A percentile compares a stretch with the other conserved stretches of the same genome.
Conservation (phyloP, 2,329 filamentous ascomycete genomes). For the Erysiphe neolycopersici region DNA sequence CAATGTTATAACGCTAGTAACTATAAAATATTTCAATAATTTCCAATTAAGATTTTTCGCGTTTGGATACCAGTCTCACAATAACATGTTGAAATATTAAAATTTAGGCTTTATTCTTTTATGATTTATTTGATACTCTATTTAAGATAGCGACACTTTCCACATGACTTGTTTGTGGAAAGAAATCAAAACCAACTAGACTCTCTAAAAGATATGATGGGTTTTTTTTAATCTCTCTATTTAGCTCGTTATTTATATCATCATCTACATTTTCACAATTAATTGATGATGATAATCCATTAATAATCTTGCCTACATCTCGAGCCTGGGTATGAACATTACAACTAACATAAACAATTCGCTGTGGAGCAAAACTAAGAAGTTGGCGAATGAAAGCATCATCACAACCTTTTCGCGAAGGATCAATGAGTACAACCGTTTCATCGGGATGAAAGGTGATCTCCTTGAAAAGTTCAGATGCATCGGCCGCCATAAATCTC, state of each 20-base stretch:
- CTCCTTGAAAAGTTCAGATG: conserved; percentile 51
- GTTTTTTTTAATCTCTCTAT: conserved; percentile 5
- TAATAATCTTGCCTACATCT: conserved; percentile 69
- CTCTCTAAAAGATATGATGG: conserved; percentile 59
- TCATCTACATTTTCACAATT: conserved; percentile 6
- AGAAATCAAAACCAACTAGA: conserved; percentile 83
- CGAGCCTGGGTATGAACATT: conserved; percentile 95
- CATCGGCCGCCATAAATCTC: conserved; percentile 73
- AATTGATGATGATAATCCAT: conserved; percentile 23
- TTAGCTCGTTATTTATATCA: conserved; percentile 12
- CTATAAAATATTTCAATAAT: background rate
- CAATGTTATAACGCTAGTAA: no score
- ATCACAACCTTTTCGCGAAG: conserved; percentile 89
- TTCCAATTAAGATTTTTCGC: background rate
- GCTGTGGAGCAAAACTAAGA: conserved; percentile 44
- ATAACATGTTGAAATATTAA: background rate
- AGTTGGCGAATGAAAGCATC: conserved; percentile 60
- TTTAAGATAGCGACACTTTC: conserved; percentile 41
- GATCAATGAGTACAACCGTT: conserved; percentile 85
- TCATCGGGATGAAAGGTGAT: conserved; percentile 50
- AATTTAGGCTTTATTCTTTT: background rate
- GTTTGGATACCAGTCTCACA: background rate
- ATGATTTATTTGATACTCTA: conserved; percentile 20
- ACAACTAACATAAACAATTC: conserved; percentile 85
- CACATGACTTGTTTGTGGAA: conserved; percentile 59